Conservation (phyloP, 352 stramenopile genomes). For the Pythium periplocum region DNA sequence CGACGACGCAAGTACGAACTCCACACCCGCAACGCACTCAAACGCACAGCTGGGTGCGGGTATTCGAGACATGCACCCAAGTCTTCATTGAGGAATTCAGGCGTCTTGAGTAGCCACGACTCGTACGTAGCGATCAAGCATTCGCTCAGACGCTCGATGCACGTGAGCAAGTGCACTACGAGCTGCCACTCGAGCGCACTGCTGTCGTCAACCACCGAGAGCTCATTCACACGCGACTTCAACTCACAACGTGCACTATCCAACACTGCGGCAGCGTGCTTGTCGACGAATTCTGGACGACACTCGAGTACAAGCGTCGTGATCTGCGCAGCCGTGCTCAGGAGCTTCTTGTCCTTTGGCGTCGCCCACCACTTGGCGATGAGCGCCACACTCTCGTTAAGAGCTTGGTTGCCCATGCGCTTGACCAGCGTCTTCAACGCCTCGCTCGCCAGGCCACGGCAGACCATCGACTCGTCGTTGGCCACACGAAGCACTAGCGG, state of each 20-base stretch:
- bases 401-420: conserved; percentile 85
- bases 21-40: conserved; percentile 47
- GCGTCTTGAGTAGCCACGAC: conserved; percentile 39
- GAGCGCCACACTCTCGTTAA: conserved; percentile 88
- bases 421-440: conserved; percentile 84
- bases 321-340: conserved; percentile 69
- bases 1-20: conserved; percentile 64
- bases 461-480: conserved; percentile 92
- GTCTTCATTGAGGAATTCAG: conserved; percentile 30
- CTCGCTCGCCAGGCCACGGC: conserved; percentile 74
- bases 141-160: conserved; percentile 62
- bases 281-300: conserved; percentile 73
- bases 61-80: conserved; percentile 61
- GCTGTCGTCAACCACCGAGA: conserved; percentile 19
- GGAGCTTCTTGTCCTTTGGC: conserved; percentile 50
- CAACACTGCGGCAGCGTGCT: conserved; percentile 43
- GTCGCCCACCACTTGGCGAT: conserved; percentile 82
- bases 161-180: conserved; percentile 53
- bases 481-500: conserved; percentile 94
- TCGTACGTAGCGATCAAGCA: conserved; percentile 55
- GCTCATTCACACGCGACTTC: conserved; percentile 17
- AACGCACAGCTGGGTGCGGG: conserved; percentile 71
- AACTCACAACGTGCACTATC: conserved; percentile 32
- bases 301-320: conserved; percentile 66
- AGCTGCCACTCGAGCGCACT: conserved; percentile 56